Conservation (phyloP, 2,329 filamentous ascomycete genomes). For the Hymenotorrendiella dingleyae region DNA sequence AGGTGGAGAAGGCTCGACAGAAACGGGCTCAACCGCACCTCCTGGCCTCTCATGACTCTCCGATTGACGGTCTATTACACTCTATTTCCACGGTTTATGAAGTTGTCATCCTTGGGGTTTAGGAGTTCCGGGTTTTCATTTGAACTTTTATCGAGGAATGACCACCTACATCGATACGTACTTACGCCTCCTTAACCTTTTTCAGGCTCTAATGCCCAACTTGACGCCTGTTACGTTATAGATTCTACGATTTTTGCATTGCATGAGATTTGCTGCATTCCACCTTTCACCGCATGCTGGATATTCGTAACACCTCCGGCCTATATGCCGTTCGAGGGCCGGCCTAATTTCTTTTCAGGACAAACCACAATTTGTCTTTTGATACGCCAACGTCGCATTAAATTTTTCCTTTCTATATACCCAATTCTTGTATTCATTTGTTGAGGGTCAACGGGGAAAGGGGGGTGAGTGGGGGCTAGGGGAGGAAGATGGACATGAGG, state of each 20-base stretch:
- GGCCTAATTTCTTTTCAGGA: conserved; percentile 16
- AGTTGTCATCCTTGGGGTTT: conserved; percentile 21
- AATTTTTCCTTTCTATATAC: conserved; percentile 28
- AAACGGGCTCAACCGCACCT: conserved; percentile 47
- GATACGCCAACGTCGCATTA: conserved; percentile 7
- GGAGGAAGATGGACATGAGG: no score
- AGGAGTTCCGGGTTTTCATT: conserved; percentile 16
- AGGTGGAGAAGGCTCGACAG: conserved; percentile 70
- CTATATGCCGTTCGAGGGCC: conserved; percentile 16
- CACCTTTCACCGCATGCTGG: conserved; percentile 2
- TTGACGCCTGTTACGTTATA: conserved; percentile 27
- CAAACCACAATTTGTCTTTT: conserved; percentile 8
- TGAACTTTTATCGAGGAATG: background rate
- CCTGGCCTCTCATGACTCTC: conserved; percentile 12
- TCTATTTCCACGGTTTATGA: conserved; percentile 27
- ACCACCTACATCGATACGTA: no score
- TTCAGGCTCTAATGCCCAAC: background rate
- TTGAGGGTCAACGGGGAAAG: conserved; percentile 5
- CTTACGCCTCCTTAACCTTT: background rate
- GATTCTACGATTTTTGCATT: conserved; percentile 18
- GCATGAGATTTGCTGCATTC: conserved; percentile 14
- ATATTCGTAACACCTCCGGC: conserved; percentile 12
- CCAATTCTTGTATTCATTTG: conserved; percentile 27
- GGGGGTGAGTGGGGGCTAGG: background rate
- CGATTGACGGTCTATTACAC: conserved; percentile 7